Conservation (phyloP, 345 rosid genomes). For the Crucihimalaya himalaica region DNA sequence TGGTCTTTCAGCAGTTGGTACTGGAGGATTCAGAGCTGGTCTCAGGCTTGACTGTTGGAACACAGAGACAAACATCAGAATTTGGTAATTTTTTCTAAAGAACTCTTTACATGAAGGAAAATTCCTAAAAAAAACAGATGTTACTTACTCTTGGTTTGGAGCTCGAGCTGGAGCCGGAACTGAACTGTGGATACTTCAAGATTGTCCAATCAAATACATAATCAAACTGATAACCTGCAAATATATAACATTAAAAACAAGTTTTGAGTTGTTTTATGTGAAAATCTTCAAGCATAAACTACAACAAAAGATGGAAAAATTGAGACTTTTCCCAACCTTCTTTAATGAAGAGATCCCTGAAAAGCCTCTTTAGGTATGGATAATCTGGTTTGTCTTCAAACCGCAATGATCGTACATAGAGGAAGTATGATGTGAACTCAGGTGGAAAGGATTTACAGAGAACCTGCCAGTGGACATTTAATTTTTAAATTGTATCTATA, state of each 20-base stretch:
- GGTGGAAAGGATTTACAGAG: conserved; percentile 93
- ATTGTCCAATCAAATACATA: conserved; percentile 98
- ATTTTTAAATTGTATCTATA: background rate
- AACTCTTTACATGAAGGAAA: background rate
- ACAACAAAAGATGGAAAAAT: background rate
- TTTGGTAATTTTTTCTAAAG: background rate
- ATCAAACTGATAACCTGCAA: conserved; percentile 93
- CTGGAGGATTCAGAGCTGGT: conserved; percentile 57
- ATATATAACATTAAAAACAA: background rate
- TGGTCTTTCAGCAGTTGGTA: conserved; percentile 60
- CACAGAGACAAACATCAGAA: conserved; percentile 26
- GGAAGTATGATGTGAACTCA: conserved; percentile 94
- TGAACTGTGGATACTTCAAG: conserved; percentile 84
- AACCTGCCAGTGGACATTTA: conserved; percentile 48
- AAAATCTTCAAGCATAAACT: background rate
- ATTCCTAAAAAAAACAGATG: background rate
- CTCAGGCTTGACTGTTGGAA: conserved; percentile 56
- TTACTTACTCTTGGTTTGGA: conserved; percentile 74
- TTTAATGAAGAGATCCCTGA: conserved; percentile 88
- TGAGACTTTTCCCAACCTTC: conserved; percentile 55
- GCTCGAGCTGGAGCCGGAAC: conserved; percentile 71
- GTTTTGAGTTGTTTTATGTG: background rate
- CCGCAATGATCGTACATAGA: conserved; percentile 85
- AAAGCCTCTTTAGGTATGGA: conserved; percentile 92
- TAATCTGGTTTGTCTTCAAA: conserved; percentile 99